These are phyloP conservation scores for Termitomyces eurrhizus DNA, from an alignment of 768 basidiomycete genomes.

Conservation along the genomic window DNA sequence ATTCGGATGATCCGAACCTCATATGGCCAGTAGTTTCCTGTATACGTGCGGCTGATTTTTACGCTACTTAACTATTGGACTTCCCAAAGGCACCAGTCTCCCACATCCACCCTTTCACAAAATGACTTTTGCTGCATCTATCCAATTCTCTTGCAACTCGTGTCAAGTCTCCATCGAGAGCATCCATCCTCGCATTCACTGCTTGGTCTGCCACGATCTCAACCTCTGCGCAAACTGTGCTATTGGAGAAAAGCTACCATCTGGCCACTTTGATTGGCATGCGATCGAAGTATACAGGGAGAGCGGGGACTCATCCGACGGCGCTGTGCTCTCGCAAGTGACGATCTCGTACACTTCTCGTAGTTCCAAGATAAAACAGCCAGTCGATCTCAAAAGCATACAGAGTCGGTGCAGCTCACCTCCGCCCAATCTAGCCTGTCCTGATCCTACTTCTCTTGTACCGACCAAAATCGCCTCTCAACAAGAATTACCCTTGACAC, in stretches of 20 bases:
- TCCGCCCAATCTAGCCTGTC: neutral
- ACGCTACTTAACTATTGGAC: neutral
- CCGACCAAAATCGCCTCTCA: neutral
- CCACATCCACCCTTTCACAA: neutral
- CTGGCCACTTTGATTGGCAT: constrained; percentile 7
- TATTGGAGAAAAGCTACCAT: constrained; percentile 10
- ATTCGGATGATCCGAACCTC: neutral
- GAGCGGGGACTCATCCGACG: constrained; percentile 5
- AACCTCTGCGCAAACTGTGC: constrained; percentile 14
- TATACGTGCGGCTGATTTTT: neutral
- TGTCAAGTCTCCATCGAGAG: constrained; percentile 7
- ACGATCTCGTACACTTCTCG: neutral
- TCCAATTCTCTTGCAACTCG: constrained; percentile 9
- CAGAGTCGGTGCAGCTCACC: neutral
- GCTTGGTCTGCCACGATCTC: constrained; percentile 10
- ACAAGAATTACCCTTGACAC: neutral
- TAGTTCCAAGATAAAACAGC: neutral
- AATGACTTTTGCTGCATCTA: neutral
- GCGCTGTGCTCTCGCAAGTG: constrained; percentile 7
- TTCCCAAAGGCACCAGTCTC: neutral
- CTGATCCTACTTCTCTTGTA: neutral
- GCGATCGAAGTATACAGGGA: constrained; percentile 11
- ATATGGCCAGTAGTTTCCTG: neutral
- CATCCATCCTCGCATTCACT: constrained; percentile 9
- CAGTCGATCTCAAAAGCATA: neutral